These are phyloP conservation scores for Chaetomidium leptoderma DNA, from an alignment of 495 filamentous ascomycete species.

Conservation along the genomic window DNA sequence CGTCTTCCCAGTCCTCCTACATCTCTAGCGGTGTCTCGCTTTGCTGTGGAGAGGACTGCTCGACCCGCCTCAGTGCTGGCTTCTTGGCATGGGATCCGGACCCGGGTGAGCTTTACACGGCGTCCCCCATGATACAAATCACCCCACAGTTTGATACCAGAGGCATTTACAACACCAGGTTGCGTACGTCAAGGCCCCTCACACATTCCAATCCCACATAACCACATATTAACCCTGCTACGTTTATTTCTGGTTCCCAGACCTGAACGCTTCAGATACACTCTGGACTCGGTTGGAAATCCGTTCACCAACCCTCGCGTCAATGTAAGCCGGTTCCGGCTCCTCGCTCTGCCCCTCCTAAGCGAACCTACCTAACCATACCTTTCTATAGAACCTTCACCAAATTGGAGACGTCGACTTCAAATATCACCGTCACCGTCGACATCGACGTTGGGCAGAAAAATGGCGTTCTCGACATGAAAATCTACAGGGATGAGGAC, in stretches of 20 bases:
- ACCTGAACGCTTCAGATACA: neutral
- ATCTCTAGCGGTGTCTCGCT: neutral
- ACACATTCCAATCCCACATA: no score
- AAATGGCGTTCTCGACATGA: neutral
- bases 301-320: neutral
- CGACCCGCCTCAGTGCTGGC: neutral
- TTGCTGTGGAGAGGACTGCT: constrained; percentile 10
- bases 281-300: neutral
- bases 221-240: no score
- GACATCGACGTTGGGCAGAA: neutral
- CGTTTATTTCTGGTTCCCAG: neutral
- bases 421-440: neutral
- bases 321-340: no score
- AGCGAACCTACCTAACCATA: neutral
- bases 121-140: neutral
- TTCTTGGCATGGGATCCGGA: neutral
- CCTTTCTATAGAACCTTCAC: neutral
- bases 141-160: neutral
- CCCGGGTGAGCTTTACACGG: neutral
- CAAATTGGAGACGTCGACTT: neutral
- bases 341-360: neutral
- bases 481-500: no score
- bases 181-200: neutral
- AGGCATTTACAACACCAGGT: neutral
- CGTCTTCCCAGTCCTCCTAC: neutral